phyloP scores from a whole-genome alignment of 2,329 filamentous ascomycete genomes.

The Cercospora sesami region DNA sequence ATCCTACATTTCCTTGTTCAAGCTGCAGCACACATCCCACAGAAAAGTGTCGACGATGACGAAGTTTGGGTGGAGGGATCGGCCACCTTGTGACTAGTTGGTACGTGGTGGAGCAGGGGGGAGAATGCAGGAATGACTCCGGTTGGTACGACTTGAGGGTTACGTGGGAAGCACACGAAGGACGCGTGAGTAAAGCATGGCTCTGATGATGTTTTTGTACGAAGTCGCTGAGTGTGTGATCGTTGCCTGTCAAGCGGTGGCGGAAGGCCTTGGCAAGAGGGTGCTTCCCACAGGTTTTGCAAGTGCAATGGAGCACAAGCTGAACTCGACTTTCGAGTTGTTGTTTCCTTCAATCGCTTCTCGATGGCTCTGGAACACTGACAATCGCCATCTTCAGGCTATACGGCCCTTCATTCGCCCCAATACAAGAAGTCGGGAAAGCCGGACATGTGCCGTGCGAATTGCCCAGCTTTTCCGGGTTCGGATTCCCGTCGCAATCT shows the following conservation, averaged over 20 bases:
- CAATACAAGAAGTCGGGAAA: neutral
- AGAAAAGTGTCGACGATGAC: conserved; percentile 7
- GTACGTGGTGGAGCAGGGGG: neutral
- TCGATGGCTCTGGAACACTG: no score
- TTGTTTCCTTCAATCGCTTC: no score
- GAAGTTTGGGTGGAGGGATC: conserved; percentile 9
- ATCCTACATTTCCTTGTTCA: neutral
- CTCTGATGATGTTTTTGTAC: neutral
- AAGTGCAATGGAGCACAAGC: neutral
- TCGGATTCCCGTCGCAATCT: neutral
- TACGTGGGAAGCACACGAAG: neutral
- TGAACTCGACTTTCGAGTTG: neutral
- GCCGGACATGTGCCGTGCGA: no score
- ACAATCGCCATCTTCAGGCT: neutral
- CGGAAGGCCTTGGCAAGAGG: neutral
- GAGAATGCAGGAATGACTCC: neutral
- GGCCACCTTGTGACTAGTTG: conserved; percentile 14
- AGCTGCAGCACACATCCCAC: conserved; percentile 1
- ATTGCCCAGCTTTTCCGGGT: no score
- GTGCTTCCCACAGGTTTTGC: neutral
- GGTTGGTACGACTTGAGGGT: neutral
- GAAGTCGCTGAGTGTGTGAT: neutral
- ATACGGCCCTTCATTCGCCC: neutral
- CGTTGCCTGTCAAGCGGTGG: neutral
- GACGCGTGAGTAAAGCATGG: neutral